Evolutionary conservation across 345 rosid species (phyloP).

Genomic region (Eucalyptus tenuipes): DNA sequence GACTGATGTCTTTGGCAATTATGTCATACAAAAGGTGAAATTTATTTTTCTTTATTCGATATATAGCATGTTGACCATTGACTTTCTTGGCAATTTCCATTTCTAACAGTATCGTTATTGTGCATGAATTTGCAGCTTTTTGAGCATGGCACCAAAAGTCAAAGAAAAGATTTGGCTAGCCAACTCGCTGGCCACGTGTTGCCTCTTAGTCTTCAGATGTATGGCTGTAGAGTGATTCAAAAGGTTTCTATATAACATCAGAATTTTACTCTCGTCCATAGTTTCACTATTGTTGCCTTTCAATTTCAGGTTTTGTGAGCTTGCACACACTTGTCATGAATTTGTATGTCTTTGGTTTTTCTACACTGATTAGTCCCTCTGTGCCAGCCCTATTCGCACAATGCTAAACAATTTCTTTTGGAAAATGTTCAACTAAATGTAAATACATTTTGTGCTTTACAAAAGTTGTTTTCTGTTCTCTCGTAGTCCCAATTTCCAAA

Average conservation of each 20-base stretch:
- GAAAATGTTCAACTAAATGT: neutral
- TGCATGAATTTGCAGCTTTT: constrained; percentile 54
- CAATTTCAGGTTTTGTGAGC: neutral
- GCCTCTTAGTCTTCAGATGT: constrained; percentile 92
- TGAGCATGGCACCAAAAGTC: constrained; percentile 75
- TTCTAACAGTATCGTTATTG: neutral
- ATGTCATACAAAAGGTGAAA: constrained; percentile 82
- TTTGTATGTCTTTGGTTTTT: neutral
- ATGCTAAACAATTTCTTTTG: neutral
- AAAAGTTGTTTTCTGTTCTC: neutral
- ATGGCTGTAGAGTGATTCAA: constrained; percentile 98
- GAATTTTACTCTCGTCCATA: neutral
- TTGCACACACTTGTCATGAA: neutral
- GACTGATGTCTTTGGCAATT: constrained; percentile 99
- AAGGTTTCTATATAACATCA: constrained; percentile 41
- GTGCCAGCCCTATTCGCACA: neutral
- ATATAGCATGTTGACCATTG: neutral
- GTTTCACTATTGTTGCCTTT: neutral
- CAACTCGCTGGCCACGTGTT: constrained; percentile 78
- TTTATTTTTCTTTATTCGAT: neutral
- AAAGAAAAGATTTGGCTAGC: constrained; percentile 70
- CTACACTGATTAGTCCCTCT: neutral
- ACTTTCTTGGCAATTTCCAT: neutral
- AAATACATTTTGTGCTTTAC: neutral
- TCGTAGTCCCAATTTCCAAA: neutral